These are phyloP conservation scores for Aeschynomene evenia DNA, from an alignment of 306 rosid genomes.

Conservation along the genomic window DNA sequence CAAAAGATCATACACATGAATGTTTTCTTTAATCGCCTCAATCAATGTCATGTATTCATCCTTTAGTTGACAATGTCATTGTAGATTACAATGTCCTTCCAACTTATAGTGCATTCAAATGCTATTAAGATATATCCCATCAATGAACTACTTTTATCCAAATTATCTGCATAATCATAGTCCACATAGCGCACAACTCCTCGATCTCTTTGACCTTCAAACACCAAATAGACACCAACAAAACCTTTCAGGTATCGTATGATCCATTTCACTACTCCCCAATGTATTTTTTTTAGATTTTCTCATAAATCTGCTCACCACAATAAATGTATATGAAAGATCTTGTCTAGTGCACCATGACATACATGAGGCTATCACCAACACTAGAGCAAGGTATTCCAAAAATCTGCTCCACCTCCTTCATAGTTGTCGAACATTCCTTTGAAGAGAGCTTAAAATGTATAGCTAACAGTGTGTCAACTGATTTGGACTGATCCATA, in stretches of 20 bases:
- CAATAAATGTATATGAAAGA: neutral
- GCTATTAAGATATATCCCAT: neutral
- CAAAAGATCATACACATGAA: neutral
- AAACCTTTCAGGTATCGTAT: neutral
- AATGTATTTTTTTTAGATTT: neutral
- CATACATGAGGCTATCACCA: neutral
- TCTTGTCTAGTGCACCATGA: neutral
- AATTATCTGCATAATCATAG: neutral
- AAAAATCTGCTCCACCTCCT: neutral
- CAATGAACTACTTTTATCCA: neutral
- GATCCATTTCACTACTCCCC: neutral
- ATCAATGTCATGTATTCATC: neutral
- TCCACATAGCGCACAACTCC: neutral
- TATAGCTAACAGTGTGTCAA: neutral
- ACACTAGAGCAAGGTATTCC: neutral
- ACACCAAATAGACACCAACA: neutral
- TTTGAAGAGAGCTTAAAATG: neutral
- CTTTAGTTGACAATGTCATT: neutral
- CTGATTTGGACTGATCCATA: neutral
- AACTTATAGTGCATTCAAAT: neutral
- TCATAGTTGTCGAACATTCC: neutral
- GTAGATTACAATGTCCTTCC: neutral
- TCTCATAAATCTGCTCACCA: neutral
- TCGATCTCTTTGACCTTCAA: neutral
- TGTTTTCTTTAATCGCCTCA: neutral